These are phyloP conservation scores for Alternaria gansuensis DNA, from an alignment of 2,329 filamentous ascomycete genomes.

Conservation along the genomic window DNA sequence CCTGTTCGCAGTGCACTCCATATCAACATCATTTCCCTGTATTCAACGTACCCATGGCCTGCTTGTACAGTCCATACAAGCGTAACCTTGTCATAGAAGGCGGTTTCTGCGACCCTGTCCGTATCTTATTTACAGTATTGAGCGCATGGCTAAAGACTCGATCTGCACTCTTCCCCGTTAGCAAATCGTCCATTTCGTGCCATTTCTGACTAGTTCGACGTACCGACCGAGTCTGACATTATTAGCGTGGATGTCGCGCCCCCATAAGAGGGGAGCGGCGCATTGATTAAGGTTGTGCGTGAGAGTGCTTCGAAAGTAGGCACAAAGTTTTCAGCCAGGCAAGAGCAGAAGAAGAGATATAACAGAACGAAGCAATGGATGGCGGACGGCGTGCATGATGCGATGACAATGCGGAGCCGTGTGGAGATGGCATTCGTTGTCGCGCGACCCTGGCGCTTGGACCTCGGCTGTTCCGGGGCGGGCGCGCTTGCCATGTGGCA, in stretches of 20 bases:
- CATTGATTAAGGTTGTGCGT: constrained; percentile 19
- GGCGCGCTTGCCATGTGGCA: constrained; percentile 23
- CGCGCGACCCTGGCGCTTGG: constrained; percentile 18
- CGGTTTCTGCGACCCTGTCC: constrained; percentile 88
- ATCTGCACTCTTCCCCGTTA: constrained; percentile 64
- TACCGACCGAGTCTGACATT: constrained; percentile 56
- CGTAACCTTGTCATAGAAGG: constrained; percentile 84
- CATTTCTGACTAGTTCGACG: constrained; percentile 24
- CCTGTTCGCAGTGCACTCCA: not conserved
- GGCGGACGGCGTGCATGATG: constrained; percentile 17
- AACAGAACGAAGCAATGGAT: constrained; percentile 2
- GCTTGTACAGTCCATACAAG: constrained; percentile 98
- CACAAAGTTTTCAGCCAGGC: constrained; percentile 11
- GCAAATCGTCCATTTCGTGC: not conserved
- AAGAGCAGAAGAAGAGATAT: constrained; percentile 4
- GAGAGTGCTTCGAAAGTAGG: constrained; percentile 1
- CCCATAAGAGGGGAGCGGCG: constrained; percentile 22
- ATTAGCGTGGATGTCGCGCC: constrained; percentile 36
- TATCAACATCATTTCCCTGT: not conserved
- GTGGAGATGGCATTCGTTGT: constrained; percentile 22
- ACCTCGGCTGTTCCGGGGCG: constrained; percentile 17
- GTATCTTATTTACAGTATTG: constrained; percentile 98
- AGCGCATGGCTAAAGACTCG: constrained; percentile 98
- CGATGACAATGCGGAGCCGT: constrained; percentile 23
- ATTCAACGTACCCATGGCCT: constrained; percentile 76